Base-by-base conservation (phyloP, 345 rosid species). In the Gossypium australe region DNA sequence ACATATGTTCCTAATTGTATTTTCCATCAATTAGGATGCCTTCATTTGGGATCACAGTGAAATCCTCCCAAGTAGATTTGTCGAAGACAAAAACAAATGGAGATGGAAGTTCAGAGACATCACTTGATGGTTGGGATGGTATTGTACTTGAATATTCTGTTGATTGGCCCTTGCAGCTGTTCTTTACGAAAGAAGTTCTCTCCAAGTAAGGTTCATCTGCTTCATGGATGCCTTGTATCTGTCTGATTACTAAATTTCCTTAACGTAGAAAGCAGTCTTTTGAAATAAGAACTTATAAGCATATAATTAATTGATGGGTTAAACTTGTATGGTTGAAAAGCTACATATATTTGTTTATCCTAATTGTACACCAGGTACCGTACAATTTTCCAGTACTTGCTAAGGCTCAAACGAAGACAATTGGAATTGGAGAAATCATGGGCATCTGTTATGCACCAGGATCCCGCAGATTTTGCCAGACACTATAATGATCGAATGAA, bases 371-470 rank as follows among this genome's bases (percentile, higher is more conserved):
- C 60, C 85, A 92, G 98, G 89, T 92, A 92, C 78, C 86, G 85
- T 60, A 87, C 77, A 82, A 86, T 94, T 71, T 94, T 94, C 87
- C 98, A 89, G 75, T 94, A 94, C 80, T 83, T 94, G 84, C 80
- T 92, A 80, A 86, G 93, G 79, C 93, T 94, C 60, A 92, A 92
- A 77, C 84, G 97, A 78, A 89, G 96, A 43, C 98, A 92, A 79
- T 87, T 94, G 97, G 98, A 94, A 81, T 81, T 94, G 86, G 98
- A 92, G 84, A 94, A 94, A 80, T 92, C 97, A 76, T 92, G 98
- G 98, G 98, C 97, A 27, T 88, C 97, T 80, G 97, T 89, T 80
- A 94, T 92, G 98, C 97, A 89, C 82, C 97, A 94, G 84, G 98
- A 91, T 82, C 96, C 90, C 82, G 78, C 86, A 71, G 92, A 91